Evolutionary conservation across 2,329 filamentous ascomycete genomes (phyloP), one percentile per base, ranked within the genome.

Genomic region (Alternaria alternata): DNA sequence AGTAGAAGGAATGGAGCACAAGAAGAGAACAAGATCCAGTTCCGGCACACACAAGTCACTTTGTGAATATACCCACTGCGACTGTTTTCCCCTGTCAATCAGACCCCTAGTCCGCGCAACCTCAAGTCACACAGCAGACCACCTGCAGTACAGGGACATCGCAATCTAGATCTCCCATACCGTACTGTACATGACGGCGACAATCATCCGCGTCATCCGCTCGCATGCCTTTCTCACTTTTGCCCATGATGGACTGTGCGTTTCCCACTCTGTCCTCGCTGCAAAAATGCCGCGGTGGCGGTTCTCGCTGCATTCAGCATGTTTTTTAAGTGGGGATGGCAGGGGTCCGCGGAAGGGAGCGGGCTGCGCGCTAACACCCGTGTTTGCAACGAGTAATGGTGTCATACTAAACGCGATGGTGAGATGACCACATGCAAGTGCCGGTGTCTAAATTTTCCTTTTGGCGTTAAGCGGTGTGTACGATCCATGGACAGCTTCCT

Each of bases 191-290:
- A 53, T 53, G 28, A 24, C 51, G 42, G 24, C 39, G 41, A 48
- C 22, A 14, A 16, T 46, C 20, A n/a, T 38, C 43, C 36, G 52
- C 56, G 59, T 54, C 20, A 49, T 43, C 16, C 22, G 38, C 42
- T 51, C 36, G 16, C 59, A 66, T 66, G 64, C 56, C 39, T 60
- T 66, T 52, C 63, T 49, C 34, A 24, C 1, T 47, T 54, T 67
- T 67, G 49, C 44, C 63, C 56, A 65, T 67, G 56, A 61, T 53
- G 61, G 65, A 62, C 60, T 57, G 65, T 67, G 65, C 63, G 54
- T 49, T 12, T 5, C 12, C 44, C 16, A 16, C 14, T 30, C 20
- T 7, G 41, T 20, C 26, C 22, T 41, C 16, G 20, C 20, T 4
- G 14, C 34, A 43, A 24, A 18, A 18, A 7, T 32, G 30, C 55